These are phyloP conservation scores for Trichoderma erinaceum DNA, from an alignment of 495 filamentous ascomycete genomes.

Conservation along the genomic window DNA sequence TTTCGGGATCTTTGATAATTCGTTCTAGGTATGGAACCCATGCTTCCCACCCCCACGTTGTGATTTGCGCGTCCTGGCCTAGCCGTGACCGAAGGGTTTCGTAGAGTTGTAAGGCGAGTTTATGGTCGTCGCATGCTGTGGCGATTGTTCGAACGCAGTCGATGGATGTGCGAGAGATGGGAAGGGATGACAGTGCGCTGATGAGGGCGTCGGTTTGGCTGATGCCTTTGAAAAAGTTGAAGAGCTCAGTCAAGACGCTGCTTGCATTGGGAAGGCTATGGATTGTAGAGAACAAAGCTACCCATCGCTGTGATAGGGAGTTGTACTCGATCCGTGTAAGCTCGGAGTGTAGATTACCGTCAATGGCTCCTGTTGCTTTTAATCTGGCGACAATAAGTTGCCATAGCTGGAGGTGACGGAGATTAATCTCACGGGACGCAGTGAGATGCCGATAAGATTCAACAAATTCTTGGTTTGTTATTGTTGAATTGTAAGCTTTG, in stretches of 20 bases:
- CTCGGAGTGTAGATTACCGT: neutral
- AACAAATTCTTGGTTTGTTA: neutral
- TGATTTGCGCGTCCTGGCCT: neutral
- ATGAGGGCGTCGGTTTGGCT: neutral
- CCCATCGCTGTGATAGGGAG: neutral
- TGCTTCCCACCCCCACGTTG: neutral
- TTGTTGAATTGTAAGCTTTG: neutral
- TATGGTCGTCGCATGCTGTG: neutral
- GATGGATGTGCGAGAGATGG: neutral
- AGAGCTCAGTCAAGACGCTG: neutral
- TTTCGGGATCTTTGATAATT: neutral
- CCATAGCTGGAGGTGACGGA: neutral
- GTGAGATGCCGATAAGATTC: neutral
- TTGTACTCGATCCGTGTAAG: neutral
- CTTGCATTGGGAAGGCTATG: neutral
- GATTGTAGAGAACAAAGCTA: neutral
- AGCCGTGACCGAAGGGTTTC: neutral
- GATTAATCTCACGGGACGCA: neutral
- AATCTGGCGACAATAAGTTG: neutral
- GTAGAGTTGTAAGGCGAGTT: slow-evolving; percentile 4
- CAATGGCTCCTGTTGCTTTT: neutral
- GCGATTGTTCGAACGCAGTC: neutral
- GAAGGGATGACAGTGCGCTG: neutral
- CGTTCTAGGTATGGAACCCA: slow-evolving; percentile 3
- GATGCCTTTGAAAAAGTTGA: neutral